Conservation (phyloP, 2,329 filamentous ascomycete genomes). For the Penicillium sp. region DNA sequence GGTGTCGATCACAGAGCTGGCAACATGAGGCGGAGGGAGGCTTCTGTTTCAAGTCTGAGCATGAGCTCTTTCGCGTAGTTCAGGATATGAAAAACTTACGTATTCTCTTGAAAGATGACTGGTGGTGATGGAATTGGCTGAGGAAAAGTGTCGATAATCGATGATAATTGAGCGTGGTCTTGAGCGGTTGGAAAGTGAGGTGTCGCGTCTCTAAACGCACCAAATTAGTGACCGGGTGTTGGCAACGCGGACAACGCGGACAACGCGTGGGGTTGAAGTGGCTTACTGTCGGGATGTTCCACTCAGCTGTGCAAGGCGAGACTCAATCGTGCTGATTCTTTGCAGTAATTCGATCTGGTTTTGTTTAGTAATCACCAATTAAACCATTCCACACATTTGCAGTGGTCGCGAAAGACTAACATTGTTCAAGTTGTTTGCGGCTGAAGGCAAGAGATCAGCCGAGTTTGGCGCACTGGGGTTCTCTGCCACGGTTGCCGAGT, state of each 20-base stretch:
- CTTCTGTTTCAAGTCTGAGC: background rate
- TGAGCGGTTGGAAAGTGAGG: background rate
- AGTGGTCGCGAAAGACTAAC: no score
- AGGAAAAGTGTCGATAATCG: background rate
- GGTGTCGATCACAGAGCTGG: constrained; percentile 24
- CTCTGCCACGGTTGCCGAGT: constrained; percentile 18
- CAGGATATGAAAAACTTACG: background rate
- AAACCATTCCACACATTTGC: no score
- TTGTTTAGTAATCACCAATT: background rate
- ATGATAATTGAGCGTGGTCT: background rate
- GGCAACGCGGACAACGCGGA: background rate
- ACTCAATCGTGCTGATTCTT: constrained; percentile 25
- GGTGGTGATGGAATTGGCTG: background rate
- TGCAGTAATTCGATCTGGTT: constrained; percentile 18
- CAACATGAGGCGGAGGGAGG: constrained; percentile 16
- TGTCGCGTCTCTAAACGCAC: background rate
- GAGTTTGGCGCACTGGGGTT: background rate
- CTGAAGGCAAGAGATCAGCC: background rate
- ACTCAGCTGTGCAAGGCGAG: constrained; percentile 25
- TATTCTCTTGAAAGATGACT: background rate
- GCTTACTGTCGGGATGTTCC: background rate
- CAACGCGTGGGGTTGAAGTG: background rate
- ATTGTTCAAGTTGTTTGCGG: constrained; percentile 1
- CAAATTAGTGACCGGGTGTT: background rate
- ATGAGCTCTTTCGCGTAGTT: background rate